These are phyloP conservation scores for Lithospermum erythrorhizon DNA, from an alignment of 257 asterid genomes.

Conservation along the genomic window DNA sequence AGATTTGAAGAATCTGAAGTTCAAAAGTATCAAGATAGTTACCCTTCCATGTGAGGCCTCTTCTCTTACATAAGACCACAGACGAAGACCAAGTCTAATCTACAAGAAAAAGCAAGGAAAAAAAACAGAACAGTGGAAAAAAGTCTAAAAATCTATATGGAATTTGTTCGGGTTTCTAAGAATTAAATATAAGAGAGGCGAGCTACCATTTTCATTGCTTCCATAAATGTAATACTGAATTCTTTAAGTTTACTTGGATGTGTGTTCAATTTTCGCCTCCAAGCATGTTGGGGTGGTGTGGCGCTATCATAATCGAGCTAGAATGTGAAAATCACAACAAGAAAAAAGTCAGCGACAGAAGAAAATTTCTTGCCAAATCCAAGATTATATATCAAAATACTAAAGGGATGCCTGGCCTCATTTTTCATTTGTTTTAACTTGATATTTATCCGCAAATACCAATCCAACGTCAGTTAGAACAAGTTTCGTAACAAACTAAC, in stretches of 20 bases:
- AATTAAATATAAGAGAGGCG: not conserved
- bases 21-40: conserved; percentile 20
- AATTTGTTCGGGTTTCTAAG: not conserved
- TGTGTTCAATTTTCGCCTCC: conserved; percentile 84
- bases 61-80: conserved; percentile 85
- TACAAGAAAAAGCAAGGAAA: conserved; percentile 18
- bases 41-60: conserved; percentile 99
- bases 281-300: conserved; percentile 87
- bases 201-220: conserved; percentile 88
- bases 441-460: not conserved
- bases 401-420: no score
- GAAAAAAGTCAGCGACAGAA: conserved; percentile 5
- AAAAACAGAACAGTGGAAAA: conserved; percentile 7
- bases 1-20: not conserved
- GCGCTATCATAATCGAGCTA: conserved; percentile 89
- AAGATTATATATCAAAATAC: no score
- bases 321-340: conserved; percentile 13
- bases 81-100: conserved; percentile 88
- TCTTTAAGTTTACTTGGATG: conserved; percentile 84
- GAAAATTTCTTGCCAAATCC: not conserved
- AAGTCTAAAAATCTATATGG: not conserved
- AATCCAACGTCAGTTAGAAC: not conserved
- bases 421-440: not conserved
- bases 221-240: conserved; percentile 80
- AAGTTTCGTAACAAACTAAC: not conserved